phyloP scores from a whole-genome alignment of 1,139 yeast genomes.

The Groenewaldozyma sp. region DNA sequence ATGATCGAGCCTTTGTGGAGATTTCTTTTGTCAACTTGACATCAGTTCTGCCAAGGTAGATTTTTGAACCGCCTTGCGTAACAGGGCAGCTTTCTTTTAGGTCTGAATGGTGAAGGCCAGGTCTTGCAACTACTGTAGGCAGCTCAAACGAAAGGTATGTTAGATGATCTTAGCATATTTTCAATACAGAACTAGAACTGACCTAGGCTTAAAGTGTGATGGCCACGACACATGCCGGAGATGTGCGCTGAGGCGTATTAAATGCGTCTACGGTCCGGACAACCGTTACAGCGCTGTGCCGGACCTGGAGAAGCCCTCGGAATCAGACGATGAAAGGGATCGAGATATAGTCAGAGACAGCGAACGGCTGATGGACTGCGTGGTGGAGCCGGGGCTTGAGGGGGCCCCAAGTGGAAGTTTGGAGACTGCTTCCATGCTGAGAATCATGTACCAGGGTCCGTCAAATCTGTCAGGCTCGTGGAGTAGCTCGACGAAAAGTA shows the following conservation, averaged over 20 bases:
- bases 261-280: slow-evolving; percentile 12
- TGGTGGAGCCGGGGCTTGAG: slow-evolving; percentile 4
- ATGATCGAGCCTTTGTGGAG: too few species aligned
- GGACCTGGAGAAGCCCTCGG: slow-evolving; percentile 5
- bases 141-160: slow-evolving; percentile 3
- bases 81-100: slow-evolving; percentile 30
- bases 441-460: too few species aligned
- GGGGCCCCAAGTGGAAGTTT: too few species aligned
- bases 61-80: slow-evolving; percentile 53
- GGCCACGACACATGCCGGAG: slow-evolving; percentile 11
- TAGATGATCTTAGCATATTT: not conserved
- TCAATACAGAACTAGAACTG: not conserved
- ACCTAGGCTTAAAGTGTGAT: slow-evolving; percentile 8
- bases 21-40: too few species aligned
- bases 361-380: slow-evolving; percentile 8
- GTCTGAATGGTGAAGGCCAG: slow-evolving; percentile 17
- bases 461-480: too few species aligned
- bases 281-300: slow-evolving; percentile 7
- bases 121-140: not conserved
- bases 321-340: slow-evolving; percentile 4
- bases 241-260: slow-evolving; percentile 7
- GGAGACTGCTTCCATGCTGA: too few species aligned
- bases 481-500: too few species aligned
- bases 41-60: too few species aligned
- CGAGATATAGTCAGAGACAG: slow-evolving; percentile 5